phyloP scores from a whole-genome alignment of 768 basidiomycete species.

The Russula dissimulans region DNA sequence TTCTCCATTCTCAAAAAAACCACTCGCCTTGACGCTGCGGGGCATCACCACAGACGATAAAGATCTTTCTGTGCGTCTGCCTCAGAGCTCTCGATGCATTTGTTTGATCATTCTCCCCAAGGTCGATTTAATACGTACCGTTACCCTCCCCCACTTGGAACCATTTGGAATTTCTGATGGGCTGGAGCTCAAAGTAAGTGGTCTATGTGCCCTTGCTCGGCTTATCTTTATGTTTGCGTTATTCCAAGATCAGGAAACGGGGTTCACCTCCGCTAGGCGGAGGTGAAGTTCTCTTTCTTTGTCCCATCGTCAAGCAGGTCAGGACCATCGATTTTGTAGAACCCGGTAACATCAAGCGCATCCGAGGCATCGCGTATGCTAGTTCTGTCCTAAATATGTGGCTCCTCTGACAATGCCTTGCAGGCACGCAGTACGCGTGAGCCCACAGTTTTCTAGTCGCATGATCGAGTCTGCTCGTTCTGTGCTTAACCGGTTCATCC shows the following conservation, averaged over 20 bases:
- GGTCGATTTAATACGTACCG: constrained; percentile 85
- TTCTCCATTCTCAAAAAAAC: constrained; percentile 87
- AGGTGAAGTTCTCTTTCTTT: constrained; percentile 89
- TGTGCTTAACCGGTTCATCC: constrained; percentile 90
- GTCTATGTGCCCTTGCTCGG: neutral
- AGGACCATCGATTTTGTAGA: constrained; percentile 92
- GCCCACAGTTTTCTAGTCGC: constrained; percentile 93
- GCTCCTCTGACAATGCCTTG: neutral
- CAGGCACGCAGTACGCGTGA: constrained; percentile 93
- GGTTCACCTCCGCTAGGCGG: constrained; percentile 87
- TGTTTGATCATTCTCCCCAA: constrained; percentile 24
- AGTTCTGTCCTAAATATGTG: neutral
- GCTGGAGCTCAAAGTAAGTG: constrained; percentile 70
- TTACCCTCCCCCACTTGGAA: constrained; percentile 84
- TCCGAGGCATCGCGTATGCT: constrained; percentile 89
- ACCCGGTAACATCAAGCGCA: constrained; percentile 84
- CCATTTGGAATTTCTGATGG: constrained; percentile 86
- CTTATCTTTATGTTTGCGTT: neutral
- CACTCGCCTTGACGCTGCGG: constrained; percentile 67
- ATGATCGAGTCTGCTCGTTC: constrained; percentile 95
- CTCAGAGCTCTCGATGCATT: neutral
- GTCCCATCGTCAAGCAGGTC: constrained; percentile 82
- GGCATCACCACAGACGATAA: constrained; percentile 91
- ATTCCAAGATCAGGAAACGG: constrained; percentile 81
- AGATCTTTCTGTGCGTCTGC: constrained; percentile 70